A percentile compares a stretch with the other conserved stretches of the same genome.
These are phyloP conservation scores for Pseudisothecium myosuroides DNA, from an alignment of 225 moss, liverwort and hornwort genomes.

Conservation along the genomic window DNA sequence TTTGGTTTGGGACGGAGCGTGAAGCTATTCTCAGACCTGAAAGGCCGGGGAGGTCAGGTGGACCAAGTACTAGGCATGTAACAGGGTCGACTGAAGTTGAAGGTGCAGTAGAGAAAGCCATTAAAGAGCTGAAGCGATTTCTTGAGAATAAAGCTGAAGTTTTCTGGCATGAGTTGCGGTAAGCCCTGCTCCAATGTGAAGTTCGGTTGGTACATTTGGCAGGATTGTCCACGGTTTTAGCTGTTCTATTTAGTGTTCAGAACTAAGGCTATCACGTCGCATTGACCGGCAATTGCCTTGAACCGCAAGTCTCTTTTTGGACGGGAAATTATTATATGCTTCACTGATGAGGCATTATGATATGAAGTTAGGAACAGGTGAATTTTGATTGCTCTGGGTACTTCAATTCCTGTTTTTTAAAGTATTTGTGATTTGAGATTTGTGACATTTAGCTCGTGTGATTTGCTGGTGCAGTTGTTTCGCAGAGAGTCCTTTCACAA, in stretches of 20 bases:
- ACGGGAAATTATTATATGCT: background rate
- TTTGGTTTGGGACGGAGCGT: conserved; percentile 19
- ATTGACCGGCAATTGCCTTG: background rate
- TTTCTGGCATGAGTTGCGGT: conserved; percentile 60
- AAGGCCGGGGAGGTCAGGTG: background rate
- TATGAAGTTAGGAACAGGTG: background rate
- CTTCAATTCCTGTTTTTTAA: background rate
- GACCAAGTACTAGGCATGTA: background rate
- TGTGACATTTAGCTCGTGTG: background rate
- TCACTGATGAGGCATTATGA: background rate
- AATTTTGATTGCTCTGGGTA: background rate
- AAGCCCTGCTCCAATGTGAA: background rate
- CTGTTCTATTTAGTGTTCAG: background rate
- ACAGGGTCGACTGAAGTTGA: background rate
- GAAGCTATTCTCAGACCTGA: background rate
- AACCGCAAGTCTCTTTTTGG: background rate
- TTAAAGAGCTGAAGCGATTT: conserved; percentile 24
- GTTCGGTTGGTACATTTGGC: background rate
- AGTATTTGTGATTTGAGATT: background rate
- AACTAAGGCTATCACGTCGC: background rate
- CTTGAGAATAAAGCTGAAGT: conserved; percentile 30
- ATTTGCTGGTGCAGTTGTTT: conserved; percentile 26
- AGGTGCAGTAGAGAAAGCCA: background rate
- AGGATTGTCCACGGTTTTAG: background rate
- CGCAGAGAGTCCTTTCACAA: conserved; percentile 50